Conservation (phyloP, 495 filamentous ascomycete genomes). For the Aspergillus sclerotiicarbonarius region DNA sequence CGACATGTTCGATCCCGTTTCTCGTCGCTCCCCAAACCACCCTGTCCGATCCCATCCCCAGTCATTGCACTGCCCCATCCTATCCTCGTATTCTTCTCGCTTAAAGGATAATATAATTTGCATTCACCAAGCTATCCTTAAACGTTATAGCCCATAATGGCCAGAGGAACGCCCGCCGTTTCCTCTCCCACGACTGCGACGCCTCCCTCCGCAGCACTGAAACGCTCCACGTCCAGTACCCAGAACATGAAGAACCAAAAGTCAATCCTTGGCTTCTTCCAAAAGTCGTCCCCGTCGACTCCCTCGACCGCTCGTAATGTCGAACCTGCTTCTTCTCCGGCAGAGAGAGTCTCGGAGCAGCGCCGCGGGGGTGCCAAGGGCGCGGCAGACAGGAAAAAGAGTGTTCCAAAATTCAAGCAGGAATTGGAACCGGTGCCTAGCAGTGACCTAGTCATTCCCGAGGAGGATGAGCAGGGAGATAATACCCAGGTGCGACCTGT, state of each 20-base stretch:
- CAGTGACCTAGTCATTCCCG: slow-evolving; percentile 58
- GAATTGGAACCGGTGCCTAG: slow-evolving; percentile 74
- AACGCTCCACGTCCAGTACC: slow-evolving; percentile 44
- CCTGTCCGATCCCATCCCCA: background rate
- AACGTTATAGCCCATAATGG: slow-evolving; percentile 25
- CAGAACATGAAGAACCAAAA: slow-evolving; percentile 70
- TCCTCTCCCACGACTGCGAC: slow-evolving; percentile 41
- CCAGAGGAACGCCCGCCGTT: slow-evolving; percentile 34
- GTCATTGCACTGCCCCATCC: slow-evolving; percentile 1
- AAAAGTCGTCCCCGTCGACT: slow-evolving; percentile 57
- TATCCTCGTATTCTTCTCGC: background rate
- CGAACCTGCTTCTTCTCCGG: slow-evolving; percentile 42
- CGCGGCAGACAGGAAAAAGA: slow-evolving; percentile 31
- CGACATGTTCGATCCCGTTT: slow-evolving; percentile 25
- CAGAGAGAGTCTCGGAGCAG: slow-evolving; percentile 39
- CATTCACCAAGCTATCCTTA: slow-evolving; percentile 1
- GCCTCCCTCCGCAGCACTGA: slow-evolving; percentile 38
- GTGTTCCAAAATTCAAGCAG: slow-evolving; percentile 42
- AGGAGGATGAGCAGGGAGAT: slow-evolving; percentile 36
- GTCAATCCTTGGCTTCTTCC: slow-evolving; percentile 82
- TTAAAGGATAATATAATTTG: slow-evolving; percentile 5
- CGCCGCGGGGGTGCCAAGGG: slow-evolving; percentile 27
- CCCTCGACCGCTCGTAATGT: slow-evolving; percentile 30
- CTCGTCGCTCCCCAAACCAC: slow-evolving; percentile 5
- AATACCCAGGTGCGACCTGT: slow-evolving; percentile 21